phyloP scores from a whole-genome alignment of 352 stramenopile genomes.

The Globisporangium abappressorium region DNA sequence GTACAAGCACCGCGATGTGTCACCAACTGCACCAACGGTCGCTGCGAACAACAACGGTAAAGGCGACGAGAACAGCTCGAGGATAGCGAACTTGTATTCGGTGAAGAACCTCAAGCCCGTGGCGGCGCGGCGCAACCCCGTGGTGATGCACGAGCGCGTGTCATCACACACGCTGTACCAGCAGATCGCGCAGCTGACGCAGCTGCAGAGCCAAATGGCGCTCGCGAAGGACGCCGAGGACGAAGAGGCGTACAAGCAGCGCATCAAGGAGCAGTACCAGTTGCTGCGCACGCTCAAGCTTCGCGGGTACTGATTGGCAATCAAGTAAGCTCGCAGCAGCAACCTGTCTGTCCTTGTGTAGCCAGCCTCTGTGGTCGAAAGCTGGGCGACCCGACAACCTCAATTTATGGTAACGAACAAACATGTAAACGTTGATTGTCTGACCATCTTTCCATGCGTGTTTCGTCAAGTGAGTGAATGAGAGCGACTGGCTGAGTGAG shows the following conservation, averaged over 20 bases:
- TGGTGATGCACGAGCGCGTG: constrained; percentile 34
- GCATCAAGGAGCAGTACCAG: constrained; percentile 61
- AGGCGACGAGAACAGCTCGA: constrained; percentile 18
- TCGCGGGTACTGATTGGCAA: constrained; percentile 17
- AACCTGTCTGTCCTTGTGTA: not conserved
- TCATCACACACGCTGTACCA: constrained; percentile 39
- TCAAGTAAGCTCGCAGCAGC: not conserved
- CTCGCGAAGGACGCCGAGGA: constrained; percentile 40
- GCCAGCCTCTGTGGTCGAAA: not conserved
- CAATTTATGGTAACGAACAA: constrained; percentile 3
- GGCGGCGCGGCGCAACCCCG: constrained; percentile 15
- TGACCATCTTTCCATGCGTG: not conserved
- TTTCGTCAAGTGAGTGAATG: not conserved
- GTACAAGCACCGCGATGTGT: constrained; percentile 16
- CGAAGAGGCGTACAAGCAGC: constrained; percentile 44
- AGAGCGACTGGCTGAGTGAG: not conserved
- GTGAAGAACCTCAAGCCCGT: constrained; percentile 16
- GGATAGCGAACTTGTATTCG: constrained; percentile 21
- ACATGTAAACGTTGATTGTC: not conserved
- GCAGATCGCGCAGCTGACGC: constrained; percentile 52
- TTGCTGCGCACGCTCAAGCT: constrained; percentile 49
- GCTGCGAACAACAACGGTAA: not conserved
- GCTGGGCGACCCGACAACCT: not conserved
- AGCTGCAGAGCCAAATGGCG: constrained; percentile 50
- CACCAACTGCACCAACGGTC: not conserved